Evolutionary conservation across 1,284 basidiomycete species (phyloP).

Genomic region (Cryptococcus sp.): DNA sequence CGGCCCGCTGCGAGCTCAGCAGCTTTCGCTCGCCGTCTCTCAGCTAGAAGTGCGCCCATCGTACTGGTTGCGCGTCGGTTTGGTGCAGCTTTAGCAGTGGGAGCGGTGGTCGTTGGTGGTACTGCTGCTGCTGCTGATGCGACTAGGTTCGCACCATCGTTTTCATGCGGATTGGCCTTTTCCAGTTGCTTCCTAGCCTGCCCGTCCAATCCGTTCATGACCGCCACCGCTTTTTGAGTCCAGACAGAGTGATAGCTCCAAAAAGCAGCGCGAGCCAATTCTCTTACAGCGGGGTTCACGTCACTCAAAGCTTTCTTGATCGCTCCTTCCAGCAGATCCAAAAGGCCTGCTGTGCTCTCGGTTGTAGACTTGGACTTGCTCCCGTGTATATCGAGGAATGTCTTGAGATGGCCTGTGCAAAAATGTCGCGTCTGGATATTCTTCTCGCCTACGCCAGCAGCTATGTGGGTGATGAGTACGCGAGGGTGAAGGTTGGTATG

Average conservation of each 20-base stretch:
- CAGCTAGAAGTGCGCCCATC: conserved; percentile 38
- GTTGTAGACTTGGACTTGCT: conserved; percentile 64
- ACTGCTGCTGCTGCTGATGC: conserved; percentile 2
- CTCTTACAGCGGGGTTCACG: conserved; percentile 75
- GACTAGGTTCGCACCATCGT: not conserved
- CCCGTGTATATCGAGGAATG: conserved; percentile 71
- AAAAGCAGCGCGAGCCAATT: conserved; percentile 71
- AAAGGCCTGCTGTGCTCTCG: conserved; percentile 62
- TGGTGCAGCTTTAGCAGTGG: conserved; percentile 16
- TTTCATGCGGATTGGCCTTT: conserved; percentile 65
- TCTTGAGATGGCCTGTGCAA: conserved; percentile 66
- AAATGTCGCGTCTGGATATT: conserved; percentile 75
- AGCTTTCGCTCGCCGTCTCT: conserved; percentile 40
- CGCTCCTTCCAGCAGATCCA: conserved; percentile 70
- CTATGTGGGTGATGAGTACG: conserved; percentile 69
- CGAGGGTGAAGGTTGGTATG: conserved; percentile 74
- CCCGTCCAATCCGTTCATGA: conserved; percentile 71
- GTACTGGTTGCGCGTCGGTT: conserved; percentile 13
- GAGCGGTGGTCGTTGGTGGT: not conserved
- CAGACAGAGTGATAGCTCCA: conserved; percentile 80
- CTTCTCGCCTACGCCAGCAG: conserved; percentile 77
- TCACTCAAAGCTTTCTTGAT: conserved; percentile 75
- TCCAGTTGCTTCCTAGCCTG: conserved; percentile 79
- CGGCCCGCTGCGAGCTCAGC: conserved; percentile 33
- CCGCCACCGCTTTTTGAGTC: conserved; percentile 64